Base-by-base conservation (phyloP, 140 eudicot genomes). In the Senecio squalidus region DNA sequence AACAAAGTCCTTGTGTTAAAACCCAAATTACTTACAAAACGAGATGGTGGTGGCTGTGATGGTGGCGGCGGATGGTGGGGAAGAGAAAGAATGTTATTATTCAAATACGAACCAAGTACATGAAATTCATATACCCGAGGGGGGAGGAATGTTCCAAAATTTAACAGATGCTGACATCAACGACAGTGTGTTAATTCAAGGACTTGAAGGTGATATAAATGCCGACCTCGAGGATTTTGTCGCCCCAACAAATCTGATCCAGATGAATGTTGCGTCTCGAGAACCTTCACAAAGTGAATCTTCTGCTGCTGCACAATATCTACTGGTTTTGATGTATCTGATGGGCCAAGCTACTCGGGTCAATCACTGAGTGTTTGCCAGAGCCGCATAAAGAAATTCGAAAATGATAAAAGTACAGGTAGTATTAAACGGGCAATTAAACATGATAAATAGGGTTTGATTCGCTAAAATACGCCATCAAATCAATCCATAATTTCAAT, bases 261-360 rank as follows among this genome's bases (percentile, higher is more conserved):
- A 59, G 24, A 65, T 68, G 65, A 72, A 67, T 72, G 56, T 31
- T n/a, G 9, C 45, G 28, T 77, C 79, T 16, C 76, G 45, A 64
- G 94, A 80, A 57, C 78, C 76, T 46, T 84, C 81, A 26, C 84
- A 77, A 51, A 81, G 89, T 58, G 89, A 73, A 75, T 78, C 85
- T 53, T 78, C 94, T 15, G 61, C 51, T 33, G 70, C 34, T 34
- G 74, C 84, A 31, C 74, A 17, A 60, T 76, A 27, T 76, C 84
- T 50, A 67, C 71, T 45, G 86, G 82, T 64, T 62, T 80, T 63
- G 88, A 84, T 46, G 64, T 64, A 34, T 84, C 64, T 45, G 80
- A 84, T 38, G 85, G 74, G 3, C 80, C 69, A 14, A 77, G 71
- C 29, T 55, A 64, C 68, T 71, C 88, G 2, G 60, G 78, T 44